phyloP scores from a whole-genome alignment of 192 early-diverging fungal genomes.

The Geosiphon pyriformis region DNA sequence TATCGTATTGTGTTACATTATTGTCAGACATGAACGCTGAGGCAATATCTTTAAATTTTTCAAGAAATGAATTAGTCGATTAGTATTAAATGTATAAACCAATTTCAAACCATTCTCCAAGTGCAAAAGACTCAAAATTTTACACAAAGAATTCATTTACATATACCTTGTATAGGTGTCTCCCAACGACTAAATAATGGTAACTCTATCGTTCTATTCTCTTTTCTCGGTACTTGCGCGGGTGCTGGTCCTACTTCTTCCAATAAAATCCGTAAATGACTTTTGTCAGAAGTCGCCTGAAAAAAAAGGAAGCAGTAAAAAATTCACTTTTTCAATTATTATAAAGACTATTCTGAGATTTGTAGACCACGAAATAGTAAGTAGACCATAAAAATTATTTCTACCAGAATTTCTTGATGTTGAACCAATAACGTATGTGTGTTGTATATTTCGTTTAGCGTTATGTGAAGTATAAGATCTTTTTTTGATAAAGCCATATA shows the following conservation, averaged over 20 bases:
- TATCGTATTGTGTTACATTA: slow-evolving; percentile 88
- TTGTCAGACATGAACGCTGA: slow-evolving; percentile 72
- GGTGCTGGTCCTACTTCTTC: slow-evolving; percentile 73
- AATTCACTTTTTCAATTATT: too few relatives aligned
- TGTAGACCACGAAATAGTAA: too few relatives aligned
- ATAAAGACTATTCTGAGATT: too few relatives aligned
- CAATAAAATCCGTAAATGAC: slow-evolving; percentile 72
- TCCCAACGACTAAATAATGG: slow-evolving; percentile 82
- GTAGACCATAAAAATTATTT: too few relatives aligned
- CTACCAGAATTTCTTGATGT: slow-evolving; percentile 67
- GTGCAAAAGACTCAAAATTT: too few relatives aligned
- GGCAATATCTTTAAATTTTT: slow-evolving; percentile 36
- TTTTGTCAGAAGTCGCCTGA: slow-evolving; percentile 66
- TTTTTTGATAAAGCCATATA: slow-evolving; percentile 93
- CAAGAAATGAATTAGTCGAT: background rate
- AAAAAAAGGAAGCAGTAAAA: background rate
- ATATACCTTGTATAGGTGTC: slow-evolving; percentile 70
- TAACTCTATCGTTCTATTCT: slow-evolving; percentile 68
- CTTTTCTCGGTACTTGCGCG: slow-evolving; percentile 70
- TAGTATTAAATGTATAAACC: too few relatives aligned
- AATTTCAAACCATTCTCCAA: too few relatives aligned
- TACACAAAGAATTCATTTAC: too few relatives aligned
- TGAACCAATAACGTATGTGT: slow-evolving; percentile 80
- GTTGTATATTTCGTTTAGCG: slow-evolving; percentile 92
- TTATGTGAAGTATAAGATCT: slow-evolving; percentile 82